phyloP scores from a whole-genome alignment of 768 basidiomycete species.

The Boletales sp. region DNA sequence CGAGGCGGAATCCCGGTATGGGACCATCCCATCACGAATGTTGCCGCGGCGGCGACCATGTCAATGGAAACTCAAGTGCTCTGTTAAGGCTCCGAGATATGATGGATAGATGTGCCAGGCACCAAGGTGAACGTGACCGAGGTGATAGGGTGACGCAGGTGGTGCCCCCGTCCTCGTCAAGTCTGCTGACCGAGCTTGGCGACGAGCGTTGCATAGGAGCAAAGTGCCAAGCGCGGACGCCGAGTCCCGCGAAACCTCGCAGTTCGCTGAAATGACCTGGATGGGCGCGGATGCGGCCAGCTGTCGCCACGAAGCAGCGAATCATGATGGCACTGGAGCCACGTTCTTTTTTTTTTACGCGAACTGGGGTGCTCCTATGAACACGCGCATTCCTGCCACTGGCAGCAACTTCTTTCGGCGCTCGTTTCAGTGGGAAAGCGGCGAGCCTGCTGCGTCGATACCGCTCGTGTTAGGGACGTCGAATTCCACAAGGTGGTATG shows the following conservation, averaged over 20 bases:
- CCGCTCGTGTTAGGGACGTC: too few species aligned
- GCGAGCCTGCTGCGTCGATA: too few species aligned
- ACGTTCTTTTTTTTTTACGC: background rate
- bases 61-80: background rate
- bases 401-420: background rate
- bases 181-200: background rate
- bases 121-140: background rate
- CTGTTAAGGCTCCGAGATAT: background rate
- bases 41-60: background rate
- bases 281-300: too few species aligned
- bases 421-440: background rate
- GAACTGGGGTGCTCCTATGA: background rate
- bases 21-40: background rate
- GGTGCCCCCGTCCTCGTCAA: too few species aligned
- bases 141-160: too few species aligned
- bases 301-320: background rate
- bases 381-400: background rate
- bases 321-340: background rate
- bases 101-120: background rate
- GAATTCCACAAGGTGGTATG: too few species aligned
- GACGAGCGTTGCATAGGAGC: background rate
- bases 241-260: too few species aligned
- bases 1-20: background rate
- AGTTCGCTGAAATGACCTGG: too few species aligned
- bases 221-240: background rate